Percentiles rank a stretch among this genome's conserved stretches.
Evolutionary conservation across 78 protist species (phyloP).

Genomic region (Dictyostelium firmibasis): DNA sequence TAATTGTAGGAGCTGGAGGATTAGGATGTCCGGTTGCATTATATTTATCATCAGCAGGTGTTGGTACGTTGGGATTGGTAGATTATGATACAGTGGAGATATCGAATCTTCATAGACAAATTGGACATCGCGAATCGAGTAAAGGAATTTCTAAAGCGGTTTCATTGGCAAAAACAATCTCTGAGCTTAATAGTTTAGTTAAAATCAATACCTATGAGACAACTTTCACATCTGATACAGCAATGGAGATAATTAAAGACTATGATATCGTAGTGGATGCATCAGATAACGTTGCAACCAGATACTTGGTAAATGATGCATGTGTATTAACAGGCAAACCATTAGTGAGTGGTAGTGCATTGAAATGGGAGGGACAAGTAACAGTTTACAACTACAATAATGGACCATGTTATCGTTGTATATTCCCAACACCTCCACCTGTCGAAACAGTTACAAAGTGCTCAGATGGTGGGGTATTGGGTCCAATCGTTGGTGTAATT

Average conservation of each 20-base stretch:
- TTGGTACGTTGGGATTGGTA: constrained; percentile 84
- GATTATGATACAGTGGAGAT: constrained; percentile 90
- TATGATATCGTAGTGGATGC: constrained; percentile 92
- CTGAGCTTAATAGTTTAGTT: constrained; percentile 39
- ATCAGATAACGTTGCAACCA: constrained; percentile 87
- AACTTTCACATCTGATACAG: constrained; percentile 76
- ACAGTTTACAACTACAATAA: constrained; percentile 45
- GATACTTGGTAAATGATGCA: constrained; percentile 85
- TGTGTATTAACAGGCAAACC: constrained; percentile 83
- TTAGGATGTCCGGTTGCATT: constrained; percentile 88
- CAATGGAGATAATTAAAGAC: constrained; percentile 50
- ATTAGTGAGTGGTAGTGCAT: constrained; percentile 90
- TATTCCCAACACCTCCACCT: constrained; percentile 93
- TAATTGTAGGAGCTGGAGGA: constrained; percentile 94
- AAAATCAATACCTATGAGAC: constrained; percentile 4
- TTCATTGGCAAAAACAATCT: constrained; percentile 34
- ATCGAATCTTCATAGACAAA: constrained; percentile 90
- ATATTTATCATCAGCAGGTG: constrained; percentile 92
- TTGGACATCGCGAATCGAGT: constrained; percentile 66
- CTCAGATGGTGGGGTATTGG: constrained; percentile 91
- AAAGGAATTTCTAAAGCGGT: constrained; percentile 64
- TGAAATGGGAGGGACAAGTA: constrained; percentile 93
- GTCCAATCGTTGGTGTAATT: constrained; percentile 87
- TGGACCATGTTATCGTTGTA: constrained; percentile 95
- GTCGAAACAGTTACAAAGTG: constrained; percentile 87